Evolutionary conservation across 2,329 filamentous ascomycete genomes (phyloP).

Genomic region (Arachnopeziza araneosa): DNA sequence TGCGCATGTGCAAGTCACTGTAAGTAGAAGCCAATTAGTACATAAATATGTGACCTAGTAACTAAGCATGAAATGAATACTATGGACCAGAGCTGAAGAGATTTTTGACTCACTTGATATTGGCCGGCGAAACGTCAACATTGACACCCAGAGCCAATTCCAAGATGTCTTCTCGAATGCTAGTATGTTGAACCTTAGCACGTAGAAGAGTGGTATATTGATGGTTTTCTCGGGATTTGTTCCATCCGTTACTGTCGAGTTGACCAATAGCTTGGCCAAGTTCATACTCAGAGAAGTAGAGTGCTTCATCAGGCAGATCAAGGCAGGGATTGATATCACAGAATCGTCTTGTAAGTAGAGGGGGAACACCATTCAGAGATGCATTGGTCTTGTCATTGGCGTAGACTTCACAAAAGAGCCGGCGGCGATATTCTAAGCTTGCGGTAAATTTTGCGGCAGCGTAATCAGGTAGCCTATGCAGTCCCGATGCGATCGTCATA

Average conservation of each 20-base stretch:
- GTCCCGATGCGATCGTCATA: constrained; percentile 18
- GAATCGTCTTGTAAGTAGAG: constrained; percentile 21
- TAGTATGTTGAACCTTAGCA: constrained; percentile 14
- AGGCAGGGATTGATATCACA: constrained; percentile 21
- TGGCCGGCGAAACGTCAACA: constrained; percentile 16
- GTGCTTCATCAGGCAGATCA: constrained; percentile 22
- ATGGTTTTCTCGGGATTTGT: constrained; percentile 15
- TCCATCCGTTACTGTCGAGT: constrained; percentile 25
- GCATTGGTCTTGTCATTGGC: constrained; percentile 23
- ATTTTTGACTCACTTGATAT: constrained; percentile 16
- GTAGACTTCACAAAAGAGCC: constrained; percentile 23
- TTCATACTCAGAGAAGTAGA: constrained; percentile 18
- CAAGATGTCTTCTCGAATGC: constrained; percentile 27
- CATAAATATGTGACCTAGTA: background rate
- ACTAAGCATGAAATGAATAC: too few species aligned
- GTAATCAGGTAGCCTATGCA: constrained; percentile 26
- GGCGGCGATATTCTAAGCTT: constrained; percentile 24
- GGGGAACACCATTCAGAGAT: constrained; percentile 24
- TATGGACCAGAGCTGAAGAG: background rate
- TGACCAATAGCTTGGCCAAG: constrained; percentile 11
- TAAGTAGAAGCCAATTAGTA: background rate
- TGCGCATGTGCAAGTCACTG: constrained; percentile 21
- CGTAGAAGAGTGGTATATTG: constrained; percentile 14
- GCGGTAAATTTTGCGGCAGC: constrained; percentile 18
- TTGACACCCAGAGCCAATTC: constrained; percentile 25